Base-by-base conservation (phyloP, 768 basidiomycete species). In the Suillus ampliporus region DNA sequence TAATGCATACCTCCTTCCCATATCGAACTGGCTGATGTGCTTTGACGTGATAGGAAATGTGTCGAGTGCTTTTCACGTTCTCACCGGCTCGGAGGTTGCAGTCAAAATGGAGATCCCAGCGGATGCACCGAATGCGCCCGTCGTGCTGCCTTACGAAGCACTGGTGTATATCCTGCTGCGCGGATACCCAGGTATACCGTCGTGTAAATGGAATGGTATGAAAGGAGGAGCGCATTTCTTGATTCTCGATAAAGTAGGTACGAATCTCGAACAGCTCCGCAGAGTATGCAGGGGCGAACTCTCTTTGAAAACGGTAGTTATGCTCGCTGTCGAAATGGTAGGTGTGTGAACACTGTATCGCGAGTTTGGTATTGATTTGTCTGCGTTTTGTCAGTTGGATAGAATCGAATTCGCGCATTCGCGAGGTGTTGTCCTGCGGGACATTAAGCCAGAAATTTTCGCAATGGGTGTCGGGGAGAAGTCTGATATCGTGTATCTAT, bases 311-410 rank as follows among this genome's bases (percentile, higher is more conserved):
- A 72, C 69, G 10, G 62, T 71, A 5, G 56, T 60, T 34, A 69
- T 72, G 68, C 59, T 73, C 3, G 71, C 57, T 19, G 57, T 67
- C 5, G 68, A 73, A 58, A 68, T 73, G 68, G 72, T 72, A 43
- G 35, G 60, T 44, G 28, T 15, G 14, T 21, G 40, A 4, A 8
- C 26, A 37, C 19, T 21, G n/a, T 2, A 4, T 11, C 5, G 21
- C 5, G n/a, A 10, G 43, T 44, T 9, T n/a, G 19, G 8, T 34
- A 26, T 21, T 46, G 14, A 48, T 48, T 9, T 26, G 1, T 15
- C 14, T 48, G 11, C 21, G 15, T 17, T 28, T 31, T 17, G 14
- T 15, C 53, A 72, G 70, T 48, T 72, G 11, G 34, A 60, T 4
- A 35, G 57, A 8, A 35, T 72, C 3, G 64, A 73, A 57, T 53